Conservation (phyloP, 352 stramenopile genomes). For the Blastocystis sp. region DNA sequence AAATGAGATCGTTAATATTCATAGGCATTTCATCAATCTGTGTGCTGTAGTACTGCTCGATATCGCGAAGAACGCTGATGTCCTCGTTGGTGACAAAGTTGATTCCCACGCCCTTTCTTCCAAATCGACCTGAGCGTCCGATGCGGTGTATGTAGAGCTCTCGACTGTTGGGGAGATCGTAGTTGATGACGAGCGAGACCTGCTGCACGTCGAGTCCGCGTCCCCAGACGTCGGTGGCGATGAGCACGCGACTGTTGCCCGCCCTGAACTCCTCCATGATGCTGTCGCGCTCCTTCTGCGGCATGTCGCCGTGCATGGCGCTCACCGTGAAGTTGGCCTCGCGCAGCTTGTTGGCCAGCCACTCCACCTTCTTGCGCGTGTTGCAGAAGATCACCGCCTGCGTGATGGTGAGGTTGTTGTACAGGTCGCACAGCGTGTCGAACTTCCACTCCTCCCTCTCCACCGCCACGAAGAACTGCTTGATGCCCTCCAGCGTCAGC, state of each 20-base stretch:
- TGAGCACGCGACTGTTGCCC: slow-evolving; percentile 86
- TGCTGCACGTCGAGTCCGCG: slow-evolving; percentile 92
- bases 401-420: slow-evolving; percentile 96
- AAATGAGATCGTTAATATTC: slow-evolving; percentile 79
- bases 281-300: slow-evolving; percentile 81
- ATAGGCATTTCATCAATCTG: slow-evolving; percentile 90
- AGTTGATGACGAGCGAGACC: slow-evolving; percentile 93
- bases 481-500: slow-evolving; percentile 90
- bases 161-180: slow-evolving; percentile 88
- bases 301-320: slow-evolving; percentile 94
- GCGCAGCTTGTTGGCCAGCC: slow-evolving; percentile 88
- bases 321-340: slow-evolving; percentile 91
- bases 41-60: slow-evolving; percentile 86
- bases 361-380: slow-evolving; percentile 90
- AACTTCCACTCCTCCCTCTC: slow-evolving; percentile 99
- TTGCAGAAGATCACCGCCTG: slow-evolving; percentile 99
- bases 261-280: slow-evolving; percentile 93
- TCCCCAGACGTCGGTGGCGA: slow-evolving; percentile 92
- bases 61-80: slow-evolving; percentile 80
- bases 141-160: slow-evolving; percentile 93
- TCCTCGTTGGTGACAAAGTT: slow-evolving; percentile 91
- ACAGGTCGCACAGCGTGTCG: slow-evolving; percentile 93
- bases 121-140: slow-evolving; percentile 88
- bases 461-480: slow-evolving; percentile 95
- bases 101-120: slow-evolving; percentile 90